These are phyloP conservation scores for Porcisia hertigi DNA, from an alignment of 208 protist genomes.

Conservation along the genomic window DNA sequence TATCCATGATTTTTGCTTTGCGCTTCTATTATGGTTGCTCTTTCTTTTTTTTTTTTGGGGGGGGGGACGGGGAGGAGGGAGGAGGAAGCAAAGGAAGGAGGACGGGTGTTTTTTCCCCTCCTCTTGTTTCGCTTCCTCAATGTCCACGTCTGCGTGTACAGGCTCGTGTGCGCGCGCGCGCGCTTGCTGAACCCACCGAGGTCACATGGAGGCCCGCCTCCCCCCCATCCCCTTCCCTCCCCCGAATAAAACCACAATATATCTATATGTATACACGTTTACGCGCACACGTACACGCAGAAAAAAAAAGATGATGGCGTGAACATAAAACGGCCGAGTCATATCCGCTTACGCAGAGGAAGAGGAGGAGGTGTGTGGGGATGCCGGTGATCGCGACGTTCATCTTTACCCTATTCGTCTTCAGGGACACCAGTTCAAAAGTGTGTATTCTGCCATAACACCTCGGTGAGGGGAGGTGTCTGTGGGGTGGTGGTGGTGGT, in stretches of 20 bases:
- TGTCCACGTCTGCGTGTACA: too few relatives aligned
- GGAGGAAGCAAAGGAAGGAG: too few relatives aligned
- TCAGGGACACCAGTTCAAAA: not conserved
- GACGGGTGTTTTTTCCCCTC: too few relatives aligned
- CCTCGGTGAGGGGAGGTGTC: not conserved
- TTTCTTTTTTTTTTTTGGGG: too few relatives aligned
- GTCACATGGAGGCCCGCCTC: not conserved
- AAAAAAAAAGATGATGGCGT: not conserved
- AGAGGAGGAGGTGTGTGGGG: not conserved
- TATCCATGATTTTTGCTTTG: too few relatives aligned
- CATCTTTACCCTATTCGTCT: not conserved
- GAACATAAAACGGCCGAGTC: not conserved
- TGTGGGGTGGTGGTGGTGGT: not conserved
- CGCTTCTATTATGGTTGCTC: too few relatives aligned
- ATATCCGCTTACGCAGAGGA: not conserved
- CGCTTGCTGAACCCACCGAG: not conserved
- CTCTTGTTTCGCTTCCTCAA: too few relatives aligned
- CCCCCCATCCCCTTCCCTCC: too few relatives aligned
- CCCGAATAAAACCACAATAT: too few relatives aligned
- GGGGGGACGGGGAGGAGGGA: too few relatives aligned
- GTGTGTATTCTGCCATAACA: not conserved
- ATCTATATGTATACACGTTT: not conserved
- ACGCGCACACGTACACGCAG: not conserved
- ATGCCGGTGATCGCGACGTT: too few relatives aligned
- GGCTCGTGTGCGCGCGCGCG: not conserved